phyloP scores from a whole-genome alignment of 495 filamentous ascomycete genomes.

The Tricharina praecox region DNA sequence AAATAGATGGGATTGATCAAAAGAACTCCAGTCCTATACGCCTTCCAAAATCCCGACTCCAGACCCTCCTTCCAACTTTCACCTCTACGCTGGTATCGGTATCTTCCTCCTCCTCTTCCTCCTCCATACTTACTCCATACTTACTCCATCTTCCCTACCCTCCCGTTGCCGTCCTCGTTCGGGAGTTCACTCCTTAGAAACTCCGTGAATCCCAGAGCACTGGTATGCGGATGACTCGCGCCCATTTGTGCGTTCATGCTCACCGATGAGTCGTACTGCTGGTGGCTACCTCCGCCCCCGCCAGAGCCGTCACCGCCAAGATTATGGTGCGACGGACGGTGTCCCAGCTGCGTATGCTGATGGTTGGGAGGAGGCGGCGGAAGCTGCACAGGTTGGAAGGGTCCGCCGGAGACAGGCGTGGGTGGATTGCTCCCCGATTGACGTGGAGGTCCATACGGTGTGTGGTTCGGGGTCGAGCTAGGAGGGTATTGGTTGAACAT shows the following conservation, averaged over 20 bases:
- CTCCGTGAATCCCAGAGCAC: not conserved
- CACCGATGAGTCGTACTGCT: not conserved
- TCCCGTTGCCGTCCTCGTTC: not conserved
- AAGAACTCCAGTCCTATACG: not conserved
- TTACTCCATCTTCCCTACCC: constrained; percentile 2
- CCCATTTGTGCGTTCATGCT: not conserved
- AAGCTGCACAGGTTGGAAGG: not conserved
- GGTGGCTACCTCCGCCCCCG: not conserved
- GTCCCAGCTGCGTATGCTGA: not conserved
- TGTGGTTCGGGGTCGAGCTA: not conserved
- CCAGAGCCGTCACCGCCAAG: no score
- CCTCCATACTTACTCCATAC: not conserved
- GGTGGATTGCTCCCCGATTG: not conserved
- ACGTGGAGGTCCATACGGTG: not conserved
- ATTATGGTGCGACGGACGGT: not conserved
- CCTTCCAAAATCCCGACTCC: not conserved
- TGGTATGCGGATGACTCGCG: not conserved
- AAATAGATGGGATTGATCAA: constrained; percentile 1
- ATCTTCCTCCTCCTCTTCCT: not conserved
- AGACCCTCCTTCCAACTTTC: not conserved
- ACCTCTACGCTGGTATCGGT: not conserved
- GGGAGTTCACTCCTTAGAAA: not conserved
- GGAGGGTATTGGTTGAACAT: not conserved
- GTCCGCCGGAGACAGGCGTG: not conserved
- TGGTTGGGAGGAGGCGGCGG: not conserved